A percentile compares a stretch with the other conserved stretches of the same genome.
Evolutionary conservation across 140 eudicot genomes (phyloP).

Genomic region (Anethum foeniculum): DNA sequence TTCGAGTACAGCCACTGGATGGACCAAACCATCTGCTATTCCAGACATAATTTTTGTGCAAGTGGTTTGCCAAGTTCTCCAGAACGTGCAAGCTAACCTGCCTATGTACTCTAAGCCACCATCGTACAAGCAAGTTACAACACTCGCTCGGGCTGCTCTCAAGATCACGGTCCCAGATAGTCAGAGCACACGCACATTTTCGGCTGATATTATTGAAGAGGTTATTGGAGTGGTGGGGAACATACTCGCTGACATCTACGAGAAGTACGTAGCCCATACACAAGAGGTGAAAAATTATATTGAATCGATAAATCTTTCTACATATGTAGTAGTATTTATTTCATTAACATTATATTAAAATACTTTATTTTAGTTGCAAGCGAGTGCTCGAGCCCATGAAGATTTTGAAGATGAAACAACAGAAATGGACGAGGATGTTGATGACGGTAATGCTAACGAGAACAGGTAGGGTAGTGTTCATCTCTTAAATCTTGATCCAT

Average conservation of each 20-base stretch:
- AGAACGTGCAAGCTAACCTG: neutral
- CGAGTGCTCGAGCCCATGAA: neutral
- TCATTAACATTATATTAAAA: neutral
- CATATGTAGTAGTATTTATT: neutral
- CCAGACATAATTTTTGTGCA: neutral
- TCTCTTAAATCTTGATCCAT: neutral
- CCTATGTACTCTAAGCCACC: neutral
- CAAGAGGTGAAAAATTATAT: neutral
- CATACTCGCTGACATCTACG: neutral
- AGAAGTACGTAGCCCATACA: neutral
- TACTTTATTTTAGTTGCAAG: neutral
- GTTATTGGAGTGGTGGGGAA: neutral
- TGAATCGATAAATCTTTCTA: neutral
- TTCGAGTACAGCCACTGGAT: neutral
- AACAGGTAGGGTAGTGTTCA: neutral
- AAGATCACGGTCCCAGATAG: neutral
- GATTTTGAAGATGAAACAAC: neutral
- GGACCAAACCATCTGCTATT: neutral
- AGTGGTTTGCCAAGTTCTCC: slow-evolving; percentile 3
- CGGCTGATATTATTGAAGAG: neutral
- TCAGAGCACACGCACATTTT: neutral
- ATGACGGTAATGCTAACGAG: neutral
- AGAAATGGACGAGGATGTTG: neutral
- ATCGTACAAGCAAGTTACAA: neutral
- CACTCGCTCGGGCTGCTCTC: neutral